A percentile compares a stretch with the other conserved stretches of the same genome.
These are phyloP conservation scores for Geranium rotundifolium DNA, from an alignment of 345 rosid genomes.

Conservation along the genomic window DNA sequence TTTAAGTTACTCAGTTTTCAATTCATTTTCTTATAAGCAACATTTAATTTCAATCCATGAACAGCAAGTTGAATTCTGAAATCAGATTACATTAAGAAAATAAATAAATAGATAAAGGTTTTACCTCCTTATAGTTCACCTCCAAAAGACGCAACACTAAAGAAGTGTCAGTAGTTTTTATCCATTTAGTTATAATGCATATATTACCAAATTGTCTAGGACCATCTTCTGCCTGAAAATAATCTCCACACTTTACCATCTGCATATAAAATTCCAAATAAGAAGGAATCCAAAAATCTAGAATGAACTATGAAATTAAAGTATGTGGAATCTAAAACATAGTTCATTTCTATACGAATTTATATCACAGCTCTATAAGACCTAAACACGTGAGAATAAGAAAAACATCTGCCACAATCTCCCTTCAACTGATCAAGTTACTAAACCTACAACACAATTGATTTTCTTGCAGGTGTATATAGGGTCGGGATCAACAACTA, in stretches of 20 bases:
- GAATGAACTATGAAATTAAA: background rate
- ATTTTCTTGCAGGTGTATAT: too few relatives aligned
- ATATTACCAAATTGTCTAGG: constrained; percentile 76
- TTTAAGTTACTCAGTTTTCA: too few relatives aligned
- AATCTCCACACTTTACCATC: constrained; percentile 75
- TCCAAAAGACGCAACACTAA: constrained; percentile 61
- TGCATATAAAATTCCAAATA: constrained; percentile 17
- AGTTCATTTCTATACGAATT: background rate
- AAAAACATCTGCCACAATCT: too few relatives aligned
- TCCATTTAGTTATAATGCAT: constrained; percentile 44
- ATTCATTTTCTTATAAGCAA: too few relatives aligned
- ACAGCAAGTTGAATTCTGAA: too few relatives aligned
- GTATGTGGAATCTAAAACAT: background rate
- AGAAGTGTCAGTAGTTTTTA: constrained; percentile 40
- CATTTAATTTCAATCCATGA: too few relatives aligned
- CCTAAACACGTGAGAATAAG: too few relatives aligned
- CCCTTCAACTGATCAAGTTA: too few relatives aligned
- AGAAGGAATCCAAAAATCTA: background rate
- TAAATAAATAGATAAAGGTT: background rate
- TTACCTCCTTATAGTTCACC: constrained; percentile 65
- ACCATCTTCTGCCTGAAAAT: constrained; percentile 70
- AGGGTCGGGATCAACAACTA: too few relatives aligned
- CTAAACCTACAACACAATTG: too few relatives aligned
- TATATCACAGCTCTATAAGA: background rate
- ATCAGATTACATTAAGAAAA: background rate